Base-by-base conservation (phyloP, 2,329 filamentous ascomycete genomes). In the Periconia macrospinosa region DNA sequence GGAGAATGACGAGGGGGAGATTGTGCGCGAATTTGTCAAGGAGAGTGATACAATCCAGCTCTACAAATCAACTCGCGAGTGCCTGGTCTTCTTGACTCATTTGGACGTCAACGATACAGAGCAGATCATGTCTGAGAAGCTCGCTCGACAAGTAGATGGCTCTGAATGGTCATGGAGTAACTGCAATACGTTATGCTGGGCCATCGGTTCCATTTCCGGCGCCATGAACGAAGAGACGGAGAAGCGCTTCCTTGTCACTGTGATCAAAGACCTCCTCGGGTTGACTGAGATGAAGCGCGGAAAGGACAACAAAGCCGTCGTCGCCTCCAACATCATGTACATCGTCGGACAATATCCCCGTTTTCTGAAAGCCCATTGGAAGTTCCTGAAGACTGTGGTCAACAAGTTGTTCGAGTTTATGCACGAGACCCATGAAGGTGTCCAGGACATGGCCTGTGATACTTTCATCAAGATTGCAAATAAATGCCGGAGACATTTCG, bases 391-490 rank as follows among this genome's bases (percentile, higher is more conserved):
- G 86, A 99, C 94, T 2, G 94, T 99, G 17, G 94, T 99, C 69
- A 99, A 99, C 79, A 99, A 99, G 80, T 84, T 99, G 6, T 99
- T 99, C 69, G 94, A 99, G 78, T 99, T 99, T 72, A 99, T 99
- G 94, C 94, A 99, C 75, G 94, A 99, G 76, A 97, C 94, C 1
- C 94, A 99, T 69, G 94, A 99, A 80, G 94, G 91, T 80, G 94
- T 99, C 23, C 95, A 99, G 77, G 94, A 99, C 77, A 99, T 99
- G 95, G 94, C 94, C 68, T 99, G 94, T 74, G 95, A 99, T 76
- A 99, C 94, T 0, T 99, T 99, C 69, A 99, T 99, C 78, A 99
- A 99, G 81, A 99, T 99, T 72, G 95, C 94, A 23, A 93, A 95
- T 74, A 96, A 97, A 75, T 99, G 94, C 78, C 90, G 94, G 71